Conservation (phyloP, 306 rosid genomes). For the Glycyrrhiza uralensis region DNA sequence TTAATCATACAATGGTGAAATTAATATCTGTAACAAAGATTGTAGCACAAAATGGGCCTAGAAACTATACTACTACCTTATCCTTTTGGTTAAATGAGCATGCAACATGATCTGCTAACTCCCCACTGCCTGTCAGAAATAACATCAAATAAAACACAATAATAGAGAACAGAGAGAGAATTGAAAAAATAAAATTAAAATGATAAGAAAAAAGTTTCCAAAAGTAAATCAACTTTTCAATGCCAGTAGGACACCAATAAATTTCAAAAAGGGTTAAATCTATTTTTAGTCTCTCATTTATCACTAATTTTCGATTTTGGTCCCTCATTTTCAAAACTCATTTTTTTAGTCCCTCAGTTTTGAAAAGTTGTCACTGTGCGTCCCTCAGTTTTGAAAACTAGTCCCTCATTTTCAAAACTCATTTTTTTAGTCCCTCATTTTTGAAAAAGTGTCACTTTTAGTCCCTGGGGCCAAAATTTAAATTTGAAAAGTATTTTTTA, state of each 20-base stretch:
- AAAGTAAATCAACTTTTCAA: conserved; percentile 39
- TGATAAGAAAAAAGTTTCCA: background rate
- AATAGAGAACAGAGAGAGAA: background rate
- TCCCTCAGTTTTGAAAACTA: no score
- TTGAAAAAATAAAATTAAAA: background rate
- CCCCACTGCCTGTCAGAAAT: conserved; percentile 39
- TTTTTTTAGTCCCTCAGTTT: no score
- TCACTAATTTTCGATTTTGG: no score
- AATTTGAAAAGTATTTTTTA: no score
- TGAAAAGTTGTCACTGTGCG: no score
- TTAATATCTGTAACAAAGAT: background rate
- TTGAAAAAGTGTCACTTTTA: no score
- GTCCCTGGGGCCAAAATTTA: no score
- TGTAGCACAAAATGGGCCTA: conserved; percentile 7
- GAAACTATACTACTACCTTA: conserved; percentile 37
- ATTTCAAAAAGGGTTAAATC: no score
- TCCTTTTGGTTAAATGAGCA: conserved; percentile 22
- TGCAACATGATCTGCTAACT: conserved; percentile 30
- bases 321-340: no score
- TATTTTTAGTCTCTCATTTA: no score
- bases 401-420: no score
- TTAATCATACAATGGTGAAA: conserved; percentile 2
- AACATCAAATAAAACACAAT: conserved; percentile 29
- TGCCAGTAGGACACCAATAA: conserved; percentile 24
- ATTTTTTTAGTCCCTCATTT: no score